Evolutionary conservation across 192 early-diverging fungal species (phyloP), one percentile per base, ranked within the genome.

Genomic region (Endogone sp.): DNA sequence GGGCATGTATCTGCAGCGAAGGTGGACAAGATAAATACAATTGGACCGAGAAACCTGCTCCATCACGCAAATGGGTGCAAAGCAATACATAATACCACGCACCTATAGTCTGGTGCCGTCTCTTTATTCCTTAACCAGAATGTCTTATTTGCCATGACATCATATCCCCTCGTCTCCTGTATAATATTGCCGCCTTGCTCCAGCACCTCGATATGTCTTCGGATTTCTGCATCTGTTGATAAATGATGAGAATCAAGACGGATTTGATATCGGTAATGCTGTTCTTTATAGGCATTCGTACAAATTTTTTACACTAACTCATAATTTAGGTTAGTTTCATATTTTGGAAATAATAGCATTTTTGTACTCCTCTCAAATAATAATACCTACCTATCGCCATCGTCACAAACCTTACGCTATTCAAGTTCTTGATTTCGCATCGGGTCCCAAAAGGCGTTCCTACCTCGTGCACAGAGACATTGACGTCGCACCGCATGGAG

Each of bases 401-500:
- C 30, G 85, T 76, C 22, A 94, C 75, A 10, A 86, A 82, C 60
- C 86, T 86, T 11, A 94, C 73, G 57, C 89, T 92, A 69, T 92
- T 93, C 24, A 94, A 68, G 69, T 94, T 94, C 63, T 94, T 94
- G 26, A 94, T 71, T 66, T 94, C 92, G 68, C 90, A 91, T 3
- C 90, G 79, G 8, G 81, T 81, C 9, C 90, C 89, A 60, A 85
- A 89, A 0, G 83, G 72, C 37, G 79, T 75, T 20, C 77, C 78
- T 6, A 69, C 65, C 49, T 80, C 69, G 59, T 85, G 86, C 4
- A 96, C 93, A 2, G 94, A 96, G 8, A 98, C 91, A 67, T 98
- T 98, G 60, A 96, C 91, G 79, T 98, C 96, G 62, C 92, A 94
- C 27, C 96, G 83, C 79, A 94, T 84, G 4, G 93, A 92, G 2